These are phyloP conservation scores for Penicillium daleae DNA, from an alignment of 495 filamentous ascomycete species.

Conservation along the genomic window DNA sequence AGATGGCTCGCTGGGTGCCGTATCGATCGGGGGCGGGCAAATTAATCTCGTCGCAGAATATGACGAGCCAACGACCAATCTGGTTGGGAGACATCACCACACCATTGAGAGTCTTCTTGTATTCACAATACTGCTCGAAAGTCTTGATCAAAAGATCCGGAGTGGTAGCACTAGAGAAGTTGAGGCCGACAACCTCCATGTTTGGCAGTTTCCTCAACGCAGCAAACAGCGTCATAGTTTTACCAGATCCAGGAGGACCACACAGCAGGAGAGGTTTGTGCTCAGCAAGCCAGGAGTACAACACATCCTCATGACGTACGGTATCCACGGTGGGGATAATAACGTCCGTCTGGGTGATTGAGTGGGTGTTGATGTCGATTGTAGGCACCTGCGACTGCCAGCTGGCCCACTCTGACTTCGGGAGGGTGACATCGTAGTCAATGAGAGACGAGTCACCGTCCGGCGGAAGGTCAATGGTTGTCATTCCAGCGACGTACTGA, in stretches of 20 bases:
- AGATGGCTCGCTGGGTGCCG: slow-evolving; percentile 94
- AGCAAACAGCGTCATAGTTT: slow-evolving; percentile 99
- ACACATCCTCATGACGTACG: slow-evolving; percentile 92
- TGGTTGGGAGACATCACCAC: slow-evolving; percentile 95
- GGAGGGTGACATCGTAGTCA: slow-evolving; percentile 89
- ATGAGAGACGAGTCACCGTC: slow-evolving; percentile 83
- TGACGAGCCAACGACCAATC: slow-evolving; percentile 95
- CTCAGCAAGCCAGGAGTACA: slow-evolving; percentile 98
- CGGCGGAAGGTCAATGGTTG: slow-evolving; percentile 79
- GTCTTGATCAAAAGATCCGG: slow-evolving; percentile 98
- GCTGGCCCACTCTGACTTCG: slow-evolving; percentile 81
- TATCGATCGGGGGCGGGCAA: slow-evolving; percentile 98
- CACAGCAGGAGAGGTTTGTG: slow-evolving; percentile 96
- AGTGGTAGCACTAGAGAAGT: slow-evolving; percentile 98
- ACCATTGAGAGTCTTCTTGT: slow-evolving; percentile 95
- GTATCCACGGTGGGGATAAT: slow-evolving; percentile 98
- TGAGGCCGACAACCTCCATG: slow-evolving; percentile 98
- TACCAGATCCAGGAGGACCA: slow-evolving; percentile 96
- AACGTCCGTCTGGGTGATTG: slow-evolving; percentile 93
- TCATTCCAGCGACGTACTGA: slow-evolving; percentile 74
- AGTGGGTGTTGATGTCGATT: slow-evolving; percentile 97
- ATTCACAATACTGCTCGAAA: slow-evolving; percentile 99
- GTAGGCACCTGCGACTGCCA: slow-evolving; percentile 95
- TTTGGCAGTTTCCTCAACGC: slow-evolving; percentile 93
- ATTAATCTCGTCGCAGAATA: slow-evolving; percentile 99